Conservation (phyloP, 1,284 basidiomycete genomes). For the Fistulinella cinereoalba region DNA sequence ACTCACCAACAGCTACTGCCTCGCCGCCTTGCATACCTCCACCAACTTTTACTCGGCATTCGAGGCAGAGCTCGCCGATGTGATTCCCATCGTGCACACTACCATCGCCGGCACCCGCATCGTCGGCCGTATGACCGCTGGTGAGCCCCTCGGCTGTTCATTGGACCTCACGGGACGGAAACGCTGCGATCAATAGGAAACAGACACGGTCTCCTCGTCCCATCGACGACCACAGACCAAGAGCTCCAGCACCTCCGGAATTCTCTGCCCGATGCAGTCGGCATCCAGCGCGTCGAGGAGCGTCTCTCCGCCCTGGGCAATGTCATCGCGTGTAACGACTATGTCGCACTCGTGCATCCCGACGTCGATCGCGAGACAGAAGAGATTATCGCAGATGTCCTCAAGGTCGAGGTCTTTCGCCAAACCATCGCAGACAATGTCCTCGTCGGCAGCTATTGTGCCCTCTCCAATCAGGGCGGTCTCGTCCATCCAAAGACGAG, state of each 20-base stretch:
- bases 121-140: slow-evolving; percentile 90
- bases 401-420: slow-evolving; percentile 98
- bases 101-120: slow-evolving; percentile 96
- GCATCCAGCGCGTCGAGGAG: slow-evolving; percentile 96
- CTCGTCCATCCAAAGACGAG: slow-evolving; percentile 98
- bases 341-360: slow-evolving; percentile 95
- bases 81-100: slow-evolving; percentile 96
- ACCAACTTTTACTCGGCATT: slow-evolving; percentile 99
- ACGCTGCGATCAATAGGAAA: slow-evolving; percentile 57
- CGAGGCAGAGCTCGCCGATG: slow-evolving; percentile 90
- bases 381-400: slow-evolving; percentile 98
- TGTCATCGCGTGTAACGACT: slow-evolving; percentile 98
- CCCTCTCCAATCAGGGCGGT: slow-evolving; percentile 94
- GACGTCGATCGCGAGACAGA: slow-evolving; percentile 99
- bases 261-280: slow-evolving; percentile 88
- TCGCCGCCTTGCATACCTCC: slow-evolving; percentile 90
- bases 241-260: slow-evolving; percentile 98
- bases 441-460: slow-evolving; percentile 94
- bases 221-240: slow-evolving; percentile 94
- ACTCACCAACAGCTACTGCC: slow-evolving; percentile 95
- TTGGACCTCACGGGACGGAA: not conserved
- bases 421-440: slow-evolving; percentile 98
- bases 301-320: slow-evolving; percentile 95
- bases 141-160: slow-evolving; percentile 37
- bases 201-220: slow-evolving; percentile 94